Conservation (phyloP, 495 filamentous ascomycete species). For the Penicillium cosmopolitanum region DNA sequence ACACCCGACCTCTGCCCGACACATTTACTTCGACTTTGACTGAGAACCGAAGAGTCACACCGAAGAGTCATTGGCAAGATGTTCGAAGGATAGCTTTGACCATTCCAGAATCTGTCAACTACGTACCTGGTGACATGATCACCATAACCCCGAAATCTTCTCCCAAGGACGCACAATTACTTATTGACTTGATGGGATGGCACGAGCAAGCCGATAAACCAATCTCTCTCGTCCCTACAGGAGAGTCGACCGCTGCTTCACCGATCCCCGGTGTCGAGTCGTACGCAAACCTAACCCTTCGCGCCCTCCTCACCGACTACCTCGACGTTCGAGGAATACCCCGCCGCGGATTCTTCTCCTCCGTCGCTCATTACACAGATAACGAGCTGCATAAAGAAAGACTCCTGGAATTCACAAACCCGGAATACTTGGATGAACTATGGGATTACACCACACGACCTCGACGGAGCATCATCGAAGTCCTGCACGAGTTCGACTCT, state of each 20-base stretch:
- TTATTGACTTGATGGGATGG: conserved; percentile 82
- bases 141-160: conserved; percentile 88
- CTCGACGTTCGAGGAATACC: conserved; percentile 90
- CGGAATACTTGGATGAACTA: conserved; percentile 81
- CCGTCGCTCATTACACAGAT: conserved; percentile 71
- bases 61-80: conserved; percentile 86
- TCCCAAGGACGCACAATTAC: conserved; percentile 69
- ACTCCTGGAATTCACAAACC: conserved; percentile 77
- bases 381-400: conserved; percentile 78
- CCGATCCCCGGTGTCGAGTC: conserved; percentile 49
- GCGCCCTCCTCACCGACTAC: conserved; percentile 75
- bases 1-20: conserved; percentile 56
- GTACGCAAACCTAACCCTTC: conserved; percentile 62
- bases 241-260: conserved; percentile 34
- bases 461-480: conserved; percentile 86
- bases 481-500: conserved; percentile 84
- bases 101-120: conserved; percentile 45
- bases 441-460: conserved; percentile 96
- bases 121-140: conserved; percentile 74
- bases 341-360: conserved; percentile 79
- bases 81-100: conserved; percentile 75
- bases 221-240: conserved; percentile 48
- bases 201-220: conserved; percentile 66
- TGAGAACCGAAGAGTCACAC: conserved; percentile 74
- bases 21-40: conserved; percentile 44